A percentile compares a stretch with the other conserved stretches of the same genome.
These are phyloP conservation scores for Amphichorda felina DNA, from an alignment of 2,329 filamentous ascomycete genomes.

Conservation along the genomic window DNA sequence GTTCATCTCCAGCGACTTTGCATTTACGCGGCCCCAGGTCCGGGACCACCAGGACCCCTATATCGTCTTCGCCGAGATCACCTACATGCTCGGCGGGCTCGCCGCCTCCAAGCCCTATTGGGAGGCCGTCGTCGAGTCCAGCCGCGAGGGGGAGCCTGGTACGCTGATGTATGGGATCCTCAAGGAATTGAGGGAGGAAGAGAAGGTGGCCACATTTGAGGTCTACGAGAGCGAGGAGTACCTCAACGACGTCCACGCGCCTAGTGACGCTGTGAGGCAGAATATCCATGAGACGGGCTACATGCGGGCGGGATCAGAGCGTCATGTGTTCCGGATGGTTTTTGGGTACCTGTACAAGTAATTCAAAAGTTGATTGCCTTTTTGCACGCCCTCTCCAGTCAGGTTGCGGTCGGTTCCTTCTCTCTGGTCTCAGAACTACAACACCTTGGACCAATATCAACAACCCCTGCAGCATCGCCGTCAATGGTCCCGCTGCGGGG, in stretches of 20 bases:
- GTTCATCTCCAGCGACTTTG: conserved; percentile 8
- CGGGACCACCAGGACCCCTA: conserved; percentile 9
- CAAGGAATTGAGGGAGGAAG: conserved; percentile 8
- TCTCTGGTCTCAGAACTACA: too few species aligned
- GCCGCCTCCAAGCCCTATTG: conserved; percentile 12
- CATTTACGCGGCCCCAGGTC: conserved; percentile 8
- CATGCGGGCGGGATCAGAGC: conserved; percentile 12
- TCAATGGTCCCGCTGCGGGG: too few species aligned
- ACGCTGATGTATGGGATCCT: conserved; percentile 13
- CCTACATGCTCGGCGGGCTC: conserved; percentile 12
- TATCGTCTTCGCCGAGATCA: conserved; percentile 13
- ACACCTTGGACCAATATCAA: too few species aligned
- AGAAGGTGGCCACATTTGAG: conserved; percentile 12
- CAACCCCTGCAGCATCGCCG: too few species aligned
- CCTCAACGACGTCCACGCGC: conserved; percentile 13
- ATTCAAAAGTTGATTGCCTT: too few species aligned
- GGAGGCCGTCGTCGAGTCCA: conserved; percentile 12
- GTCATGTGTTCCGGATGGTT: conserved; percentile 10
- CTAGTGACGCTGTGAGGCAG: conserved; percentile 13
- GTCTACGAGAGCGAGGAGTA: conserved; percentile 14
- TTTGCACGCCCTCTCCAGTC: too few species aligned
- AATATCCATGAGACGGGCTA: conserved; percentile 11
- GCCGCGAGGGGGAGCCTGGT: conserved; percentile 9
- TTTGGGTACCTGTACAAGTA: conserved; percentile 11
- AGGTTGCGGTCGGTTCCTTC: too few species aligned